A percentile compares a stretch with the other conserved stretches of the same genome.
Conservation (phyloP, 2,329 filamentous ascomycete genomes). For the Fusarium virguliforme region DNA sequence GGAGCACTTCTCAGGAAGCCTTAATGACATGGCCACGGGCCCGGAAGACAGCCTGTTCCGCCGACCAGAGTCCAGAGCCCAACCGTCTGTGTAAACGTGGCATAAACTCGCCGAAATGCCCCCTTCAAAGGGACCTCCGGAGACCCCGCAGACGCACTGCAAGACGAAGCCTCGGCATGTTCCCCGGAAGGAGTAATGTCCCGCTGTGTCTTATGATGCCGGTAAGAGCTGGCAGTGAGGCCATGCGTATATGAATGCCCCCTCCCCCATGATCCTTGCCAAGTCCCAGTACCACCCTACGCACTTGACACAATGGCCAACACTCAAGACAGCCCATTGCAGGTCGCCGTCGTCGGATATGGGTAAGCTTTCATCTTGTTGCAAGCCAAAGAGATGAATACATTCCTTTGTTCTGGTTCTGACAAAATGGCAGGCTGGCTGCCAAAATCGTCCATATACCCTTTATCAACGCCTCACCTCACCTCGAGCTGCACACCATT, state of each 20-base stretch:
- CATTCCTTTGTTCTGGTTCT: background rate
- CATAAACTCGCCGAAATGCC: background rate
- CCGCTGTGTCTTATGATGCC: background rate
- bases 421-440: background rate
- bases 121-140: background rate
- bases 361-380: background rate
- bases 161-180: background rate
- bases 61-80: background rate
- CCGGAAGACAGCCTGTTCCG: background rate
- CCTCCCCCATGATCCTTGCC: background rate
- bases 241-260: background rate
- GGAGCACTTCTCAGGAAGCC: background rate
- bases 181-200: background rate
- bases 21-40: background rate
- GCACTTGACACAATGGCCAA: background rate
- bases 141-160: background rate
- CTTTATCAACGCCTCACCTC: background rate
- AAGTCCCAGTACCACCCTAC: background rate
- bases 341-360: background rate
- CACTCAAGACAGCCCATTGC: background rate
- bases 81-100: background rate
- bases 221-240: background rate
- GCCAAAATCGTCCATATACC: constrained; percentile 6
- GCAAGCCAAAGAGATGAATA: background rate
- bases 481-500: background rate